phyloP scores from a whole-genome alignment of 2,329 filamentous ascomycete species.

The Pseudonectria foliicola region DNA sequence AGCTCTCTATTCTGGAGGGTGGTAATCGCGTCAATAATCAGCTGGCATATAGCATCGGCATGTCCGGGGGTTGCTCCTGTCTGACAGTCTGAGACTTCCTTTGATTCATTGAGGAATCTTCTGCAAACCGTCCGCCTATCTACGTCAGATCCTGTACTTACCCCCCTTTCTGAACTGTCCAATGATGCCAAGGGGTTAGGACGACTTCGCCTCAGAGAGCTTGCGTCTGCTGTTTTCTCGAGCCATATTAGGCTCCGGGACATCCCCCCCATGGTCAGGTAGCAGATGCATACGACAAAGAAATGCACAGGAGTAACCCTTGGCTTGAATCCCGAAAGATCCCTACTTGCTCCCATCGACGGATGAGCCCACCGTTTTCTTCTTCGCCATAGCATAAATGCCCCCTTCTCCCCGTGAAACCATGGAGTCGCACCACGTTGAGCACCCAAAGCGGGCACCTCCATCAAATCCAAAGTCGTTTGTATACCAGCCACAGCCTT shows the following conservation, averaged over 20 bases:
- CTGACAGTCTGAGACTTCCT: background rate
- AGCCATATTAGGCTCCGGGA: constrained; percentile 1
- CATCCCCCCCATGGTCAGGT: background rate
- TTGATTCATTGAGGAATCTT: constrained; percentile 1
- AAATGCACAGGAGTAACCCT: background rate
- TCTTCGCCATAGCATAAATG: background rate
- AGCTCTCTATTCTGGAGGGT: too few relatives aligned
- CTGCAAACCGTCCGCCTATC: constrained; percentile 4
- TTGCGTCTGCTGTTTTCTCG: background rate
- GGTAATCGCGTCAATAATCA: too few relatives aligned
- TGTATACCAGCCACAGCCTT: constrained; percentile 23
- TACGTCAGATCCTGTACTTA: background rate
- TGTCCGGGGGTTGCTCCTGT: too few relatives aligned
- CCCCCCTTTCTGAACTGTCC: constrained; percentile 2
- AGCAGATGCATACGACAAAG: background rate
- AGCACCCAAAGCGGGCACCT: background rate
- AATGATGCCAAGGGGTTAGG: background rate
- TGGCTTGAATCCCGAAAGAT: background rate
- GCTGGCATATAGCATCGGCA: too few relatives aligned
- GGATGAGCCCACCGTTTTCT: background rate
- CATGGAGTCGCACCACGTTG: background rate
- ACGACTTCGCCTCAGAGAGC: constrained; percentile 4
- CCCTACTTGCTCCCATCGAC: background rate
- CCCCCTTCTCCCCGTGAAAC: background rate
- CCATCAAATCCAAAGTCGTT: constrained; percentile 27